phyloP scores from a whole-genome alignment of 352 stramenopile genomes.

The Sclerospora graminicola region DNA sequence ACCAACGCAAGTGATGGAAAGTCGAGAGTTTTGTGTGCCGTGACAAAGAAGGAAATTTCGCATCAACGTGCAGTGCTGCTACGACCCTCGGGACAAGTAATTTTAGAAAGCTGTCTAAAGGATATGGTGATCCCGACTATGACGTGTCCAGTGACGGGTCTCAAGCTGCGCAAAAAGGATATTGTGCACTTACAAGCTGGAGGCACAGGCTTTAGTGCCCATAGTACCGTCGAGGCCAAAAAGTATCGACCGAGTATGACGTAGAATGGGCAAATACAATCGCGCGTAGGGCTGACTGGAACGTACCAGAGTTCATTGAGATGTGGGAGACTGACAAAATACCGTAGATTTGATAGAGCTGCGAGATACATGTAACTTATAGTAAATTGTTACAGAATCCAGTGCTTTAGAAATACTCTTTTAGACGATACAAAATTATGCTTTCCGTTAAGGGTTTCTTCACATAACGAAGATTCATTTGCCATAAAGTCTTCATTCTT shows the following conservation, averaged over 20 bases:
- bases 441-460: too few relatives aligned
- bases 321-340: too few relatives aligned
- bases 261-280: too few relatives aligned
- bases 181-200: conserved; percentile 68
- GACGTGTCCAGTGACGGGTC: conserved; percentile 72
- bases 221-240: conserved; percentile 82
- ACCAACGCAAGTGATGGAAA: conserved; percentile 7
- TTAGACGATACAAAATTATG: too few relatives aligned
- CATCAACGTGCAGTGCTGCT: conserved; percentile 71
- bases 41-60: conserved; percentile 79
- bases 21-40: conserved; percentile 42
- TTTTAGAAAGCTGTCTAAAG: conserved; percentile 73
- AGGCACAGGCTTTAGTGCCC: conserved; percentile 71
- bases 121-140: conserved; percentile 80
- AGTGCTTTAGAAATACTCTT: too few relatives aligned
- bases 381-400: too few relatives aligned
- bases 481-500: too few relatives aligned
- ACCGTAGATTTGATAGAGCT: too few relatives aligned
- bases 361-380: too few relatives aligned
- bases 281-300: too few relatives aligned
- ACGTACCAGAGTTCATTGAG: too few relatives aligned
- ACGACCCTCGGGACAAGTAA: conserved; percentile 62
- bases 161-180: conserved; percentile 83
- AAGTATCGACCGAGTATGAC: conserved; percentile 81
- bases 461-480: too few relatives aligned